These are phyloP conservation scores for Alternaria burnsii DNA, from an alignment of 2,329 filamentous ascomycete genomes.

Conservation along the genomic window DNA sequence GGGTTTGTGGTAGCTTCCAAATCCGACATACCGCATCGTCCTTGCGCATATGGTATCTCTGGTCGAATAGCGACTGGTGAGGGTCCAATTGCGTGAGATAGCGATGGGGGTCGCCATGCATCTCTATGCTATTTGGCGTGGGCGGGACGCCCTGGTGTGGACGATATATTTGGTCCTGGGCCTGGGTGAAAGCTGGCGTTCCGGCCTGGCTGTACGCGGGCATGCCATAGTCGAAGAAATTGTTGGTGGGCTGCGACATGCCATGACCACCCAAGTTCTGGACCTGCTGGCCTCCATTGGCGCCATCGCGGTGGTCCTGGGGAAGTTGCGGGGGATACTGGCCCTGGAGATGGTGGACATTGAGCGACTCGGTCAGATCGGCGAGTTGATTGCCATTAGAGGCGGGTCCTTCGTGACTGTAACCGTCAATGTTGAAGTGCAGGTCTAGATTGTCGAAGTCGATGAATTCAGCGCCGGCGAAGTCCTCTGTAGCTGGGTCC, in stretches of 20 bases:
- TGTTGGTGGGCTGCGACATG: conserved; percentile 8
- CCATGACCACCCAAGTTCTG: conserved; percentile 24
- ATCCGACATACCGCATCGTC: conserved; percentile 68
- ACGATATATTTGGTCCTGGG: conserved; percentile 55
- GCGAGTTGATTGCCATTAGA: conserved; percentile 39
- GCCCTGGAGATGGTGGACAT: conserved; percentile 45
- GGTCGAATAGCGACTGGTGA: conserved; percentile 71
- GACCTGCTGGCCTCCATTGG: conserved; percentile 24
- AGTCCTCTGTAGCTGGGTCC: conserved; percentile 53
- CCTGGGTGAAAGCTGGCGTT: conserved; percentile 50
- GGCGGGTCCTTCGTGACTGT: conserved; percentile 28
- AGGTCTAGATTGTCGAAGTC: conserved; percentile 50
- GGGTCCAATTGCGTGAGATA: conserved; percentile 66
- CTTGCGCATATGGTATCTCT: conserved; percentile 70
- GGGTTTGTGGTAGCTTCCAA: neutral
- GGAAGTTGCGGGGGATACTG: conserved; percentile 39
- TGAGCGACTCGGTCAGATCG: conserved; percentile 44
- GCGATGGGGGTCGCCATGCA: conserved; percentile 66
- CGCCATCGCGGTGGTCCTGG: conserved; percentile 38
- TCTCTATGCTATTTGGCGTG: conserved; percentile 81
- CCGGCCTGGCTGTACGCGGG: conserved; percentile 45
- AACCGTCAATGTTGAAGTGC: conserved; percentile 41
- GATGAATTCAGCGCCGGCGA: conserved; percentile 54
- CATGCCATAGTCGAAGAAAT: conserved; percentile 50
- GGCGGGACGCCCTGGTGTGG: conserved; percentile 73